phyloP scores from a whole-genome alignment of 1,139 yeast genomes.

The Eremothecium gossypii region DNA sequence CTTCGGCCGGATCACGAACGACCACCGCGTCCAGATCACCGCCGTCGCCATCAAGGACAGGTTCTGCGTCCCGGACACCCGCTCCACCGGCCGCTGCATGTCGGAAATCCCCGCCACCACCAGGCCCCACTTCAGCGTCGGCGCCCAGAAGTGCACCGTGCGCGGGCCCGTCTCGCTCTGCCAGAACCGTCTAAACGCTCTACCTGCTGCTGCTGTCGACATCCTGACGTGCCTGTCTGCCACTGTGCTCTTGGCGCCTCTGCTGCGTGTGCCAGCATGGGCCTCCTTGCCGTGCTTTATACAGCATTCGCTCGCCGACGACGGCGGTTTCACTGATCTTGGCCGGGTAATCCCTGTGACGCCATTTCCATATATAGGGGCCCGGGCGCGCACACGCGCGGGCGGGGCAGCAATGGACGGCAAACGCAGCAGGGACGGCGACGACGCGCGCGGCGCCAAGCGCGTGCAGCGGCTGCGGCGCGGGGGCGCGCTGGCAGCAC shows the following conservation, averaged over 20 bases:
- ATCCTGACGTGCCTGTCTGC: not conserved
- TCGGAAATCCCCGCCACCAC: constrained; percentile 89
- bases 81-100: constrained; percentile 82
- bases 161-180: constrained; percentile 89
- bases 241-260: too few species aligned
- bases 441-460: not conserved
- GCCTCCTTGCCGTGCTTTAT: too few species aligned
- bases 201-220: constrained; percentile 37
- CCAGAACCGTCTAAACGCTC: constrained; percentile 53
- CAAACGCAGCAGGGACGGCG: not conserved
- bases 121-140: constrained; percentile 59
- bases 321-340: too few species aligned
- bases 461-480: constrained; percentile 2
- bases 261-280: too few species aligned
- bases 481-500: constrained; percentile 1
- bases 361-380: too few species aligned
- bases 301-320: too few species aligned
- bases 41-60: constrained; percentile 83
- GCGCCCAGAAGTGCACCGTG: constrained; percentile 88
- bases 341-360: too few species aligned
- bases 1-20: constrained; percentile 84
- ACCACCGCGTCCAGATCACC: constrained; percentile 97
- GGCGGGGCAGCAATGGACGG: constrained; percentile 1
- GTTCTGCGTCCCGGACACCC: constrained; percentile 86
- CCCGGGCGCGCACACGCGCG: not conserved